These are phyloP conservation scores for Boletus rubescentipes DNA, from an alignment of 768 basidiomycete species.

Conservation along the genomic window DNA sequence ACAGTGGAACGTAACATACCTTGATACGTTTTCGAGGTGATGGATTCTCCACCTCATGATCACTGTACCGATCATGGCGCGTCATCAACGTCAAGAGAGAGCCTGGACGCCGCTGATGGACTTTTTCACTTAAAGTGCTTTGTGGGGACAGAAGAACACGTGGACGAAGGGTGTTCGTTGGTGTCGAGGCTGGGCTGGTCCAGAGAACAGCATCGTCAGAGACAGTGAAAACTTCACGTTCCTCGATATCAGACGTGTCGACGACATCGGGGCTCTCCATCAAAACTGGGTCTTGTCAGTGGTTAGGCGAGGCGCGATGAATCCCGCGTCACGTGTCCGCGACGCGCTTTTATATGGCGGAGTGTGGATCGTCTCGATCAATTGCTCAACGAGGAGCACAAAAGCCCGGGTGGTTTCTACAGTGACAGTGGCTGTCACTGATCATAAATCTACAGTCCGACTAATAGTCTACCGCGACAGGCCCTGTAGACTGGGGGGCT, in stretches of 20 bases:
- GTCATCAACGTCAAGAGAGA: neutral
- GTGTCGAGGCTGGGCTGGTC: neutral
- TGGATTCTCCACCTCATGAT: conserved; percentile 9
- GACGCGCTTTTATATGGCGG: neutral
- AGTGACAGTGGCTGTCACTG: too few species aligned
- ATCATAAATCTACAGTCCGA: too few species aligned
- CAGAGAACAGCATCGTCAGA: conserved; percentile 10
- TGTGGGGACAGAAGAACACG: conserved; percentile 1
- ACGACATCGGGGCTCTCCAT: conserved; percentile 43
- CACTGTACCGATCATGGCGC: conserved; percentile 2
- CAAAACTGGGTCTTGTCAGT: neutral
- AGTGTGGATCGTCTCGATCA: too few species aligned
- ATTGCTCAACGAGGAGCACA: too few species aligned
- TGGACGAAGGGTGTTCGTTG: neutral
- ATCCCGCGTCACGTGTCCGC: conserved; percentile 22
- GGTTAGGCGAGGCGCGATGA: neutral
- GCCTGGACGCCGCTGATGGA: neutral
- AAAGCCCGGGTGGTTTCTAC: too few species aligned
- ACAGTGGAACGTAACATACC: conserved; percentile 17
- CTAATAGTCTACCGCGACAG: too few species aligned
- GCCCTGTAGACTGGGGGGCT: too few species aligned
- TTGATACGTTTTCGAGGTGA: conserved; percentile 41
- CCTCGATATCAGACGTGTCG: conserved; percentile 65
- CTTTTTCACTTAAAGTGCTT: neutral
- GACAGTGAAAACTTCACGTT: conserved; percentile 44